Base-by-base conservation (phyloP, 371 early-diverging fungal species). In the Rhizopus microsporus region DNA sequence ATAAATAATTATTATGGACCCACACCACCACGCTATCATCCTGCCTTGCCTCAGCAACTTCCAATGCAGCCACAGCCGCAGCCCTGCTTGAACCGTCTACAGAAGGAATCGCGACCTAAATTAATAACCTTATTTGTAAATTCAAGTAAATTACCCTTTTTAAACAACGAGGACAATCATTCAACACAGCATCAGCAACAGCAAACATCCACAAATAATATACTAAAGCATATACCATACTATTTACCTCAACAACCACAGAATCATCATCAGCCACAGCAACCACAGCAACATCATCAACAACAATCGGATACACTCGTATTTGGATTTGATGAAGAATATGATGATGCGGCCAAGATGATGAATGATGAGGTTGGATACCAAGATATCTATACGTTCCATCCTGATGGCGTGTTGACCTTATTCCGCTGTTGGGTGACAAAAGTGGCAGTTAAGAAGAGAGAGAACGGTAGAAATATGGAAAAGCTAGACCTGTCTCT, bases 391-490 rank as follows among this genome's bases (percentile, higher is more conserved):
- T 85, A 83, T 43, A 80, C 83, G 0, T 82, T 85, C 40, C 83
- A 83, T 57, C 85, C 85, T 0, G 54, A 67, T 1, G 85, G 85
- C 31, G 67, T 83, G 8, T 65, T 85, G 15, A 85, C 85, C 3
- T 54, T 85, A 4, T 83, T 83, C 59, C 78, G 85, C 10, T 82
- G 80, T 56, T 85, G 85, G 82, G 66, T 83, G n/a, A 76, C 72
- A 39, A 79, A 76, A 43, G 74, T 68, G 4, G 68, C 74, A 2
- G 74, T 74, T 37, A 76, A 75, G 35, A 78, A 78, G 48, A 64
- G 82, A 43, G 82, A 76, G 29, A 75, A 81, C 45, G 74, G 82
- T 7, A 69, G 83, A 5, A 68, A 67, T 2, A 59, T 82, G 30
- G 85, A 81, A 50, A 78, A 77, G 10, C 55, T 74, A 7, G 83